Evolutionary conservation across 768 basidiomycete species (phyloP), one percentile per base, ranked within the genome.

Genomic region (Rhizopogon vulgaris): DNA sequence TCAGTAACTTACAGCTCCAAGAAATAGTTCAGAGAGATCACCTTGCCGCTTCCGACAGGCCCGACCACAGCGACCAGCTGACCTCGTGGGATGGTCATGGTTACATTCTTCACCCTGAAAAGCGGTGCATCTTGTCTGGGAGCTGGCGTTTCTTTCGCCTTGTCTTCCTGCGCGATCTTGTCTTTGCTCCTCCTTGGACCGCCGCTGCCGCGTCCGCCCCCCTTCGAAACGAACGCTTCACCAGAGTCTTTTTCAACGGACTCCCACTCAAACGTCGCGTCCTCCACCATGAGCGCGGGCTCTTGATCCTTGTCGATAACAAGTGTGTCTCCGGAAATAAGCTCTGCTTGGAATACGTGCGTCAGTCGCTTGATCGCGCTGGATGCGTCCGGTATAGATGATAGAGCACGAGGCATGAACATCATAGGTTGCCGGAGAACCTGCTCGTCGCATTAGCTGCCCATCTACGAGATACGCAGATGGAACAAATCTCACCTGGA

Each of bases 391-490:
- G 82, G 76, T 34, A 79, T 78, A 9, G 79, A 76, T 7, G 83
- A 82, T 8, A 87, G 68, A 2, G 79, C 78, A 6, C 81, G 76
- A 12, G 82, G 82, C 34, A 84, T 67, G 64, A 81, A 82, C 78
- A 82, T 78, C 73, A 84, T 78, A 0, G 85, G 84, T 63, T 86
- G 85, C 12, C 84, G 77, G 34, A 87, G 75, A 18, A 87, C 74
- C 71, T 82, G 68, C 18, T 49, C 49, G 14, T 22, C 14, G 6
- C 12, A n/a, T 46, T 10, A 46, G 30, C 2, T 32, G 18, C n/a
- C 41, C 17, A 41, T n/a, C n/a, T n/a, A n/a, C n/a, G n/a, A n/a
- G n/a, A 48, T 32, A n/a, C 7, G 3, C 17, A 1, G 27, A 30
- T 22, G 40, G 54, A 28, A 14, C 34, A 46, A 17, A 9, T 17